phyloP scores from a whole-genome alignment of 1,284 basidiomycete species.

The Wallemia mellicola region DNA sequence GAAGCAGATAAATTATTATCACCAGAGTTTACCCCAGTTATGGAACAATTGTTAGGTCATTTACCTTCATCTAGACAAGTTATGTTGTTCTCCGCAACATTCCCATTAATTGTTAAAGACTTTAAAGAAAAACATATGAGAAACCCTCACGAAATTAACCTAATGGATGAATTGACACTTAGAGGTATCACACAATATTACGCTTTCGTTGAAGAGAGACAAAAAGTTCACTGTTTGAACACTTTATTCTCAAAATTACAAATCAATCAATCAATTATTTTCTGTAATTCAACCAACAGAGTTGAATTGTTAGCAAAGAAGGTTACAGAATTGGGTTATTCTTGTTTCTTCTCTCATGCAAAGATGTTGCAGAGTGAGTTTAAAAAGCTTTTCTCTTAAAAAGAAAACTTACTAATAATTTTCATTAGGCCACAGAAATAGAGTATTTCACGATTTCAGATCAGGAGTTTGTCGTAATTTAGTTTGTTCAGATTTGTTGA shows the following conservation, averaged over 20 bases:
- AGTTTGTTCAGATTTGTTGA: slow-evolving; percentile 84
- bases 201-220: slow-evolving; percentile 91
- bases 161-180: slow-evolving; percentile 97
- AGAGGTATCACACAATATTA: slow-evolving; percentile 99
- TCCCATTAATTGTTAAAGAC: slow-evolving; percentile 96
- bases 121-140: slow-evolving; percentile 99
- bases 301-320: slow-evolving; percentile 97
- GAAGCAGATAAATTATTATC: slow-evolving; percentile 95
- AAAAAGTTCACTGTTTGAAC: slow-evolving; percentile 97
- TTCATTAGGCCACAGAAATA: slow-evolving; percentile 89
- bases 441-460: slow-evolving; percentile 98
- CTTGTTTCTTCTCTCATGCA: slow-evolving; percentile 98
- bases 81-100: slow-evolving; percentile 97
- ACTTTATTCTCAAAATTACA: slow-evolving; percentile 93
- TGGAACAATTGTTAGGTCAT: slow-evolving; percentile 75
- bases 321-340: slow-evolving; percentile 95
- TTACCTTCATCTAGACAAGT: slow-evolving; percentile 70
- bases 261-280: slow-evolving; percentile 99
- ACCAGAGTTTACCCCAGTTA: slow-evolving; percentile 91
- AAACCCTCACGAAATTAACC: slow-evolving; percentile 86
- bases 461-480: slow-evolving; percentile 93
- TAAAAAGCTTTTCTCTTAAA: no score
- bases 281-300: slow-evolving; percentile 97
- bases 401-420: no score
- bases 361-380: slow-evolving; percentile 87